Percentiles rank a stretch among this genome's conserved stretches.
Evolutionary conservation across 345 rosid genomes (phyloP).

Genomic region (Hevea brasiliensis): DNA sequence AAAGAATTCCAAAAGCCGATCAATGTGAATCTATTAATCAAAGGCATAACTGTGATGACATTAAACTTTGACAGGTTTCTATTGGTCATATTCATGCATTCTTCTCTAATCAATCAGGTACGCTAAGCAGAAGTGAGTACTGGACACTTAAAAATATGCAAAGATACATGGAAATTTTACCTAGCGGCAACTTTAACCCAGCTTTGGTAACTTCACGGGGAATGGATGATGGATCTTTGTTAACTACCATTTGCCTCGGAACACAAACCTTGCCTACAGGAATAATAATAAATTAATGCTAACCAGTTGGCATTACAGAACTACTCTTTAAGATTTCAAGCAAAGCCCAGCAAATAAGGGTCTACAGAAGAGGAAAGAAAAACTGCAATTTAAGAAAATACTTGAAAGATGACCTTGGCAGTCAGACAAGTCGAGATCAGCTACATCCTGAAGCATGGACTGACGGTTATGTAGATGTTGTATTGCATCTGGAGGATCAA

Average conservation of each 20-base stretch:
- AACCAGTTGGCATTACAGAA: conserved; percentile 14
- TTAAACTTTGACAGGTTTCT: background rate
- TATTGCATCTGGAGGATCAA: conserved; percentile 89
- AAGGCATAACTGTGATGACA: background rate
- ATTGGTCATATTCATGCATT: background rate
- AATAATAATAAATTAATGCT: conserved; percentile 10
- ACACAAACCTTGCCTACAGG: conserved; percentile 63
- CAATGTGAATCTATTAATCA: background rate
- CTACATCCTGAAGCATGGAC: conserved; percentile 85
- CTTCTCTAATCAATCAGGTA: background rate
- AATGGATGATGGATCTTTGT: conserved; percentile 58
- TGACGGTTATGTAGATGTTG: conserved; percentile 65
- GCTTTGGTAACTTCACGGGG: conserved; percentile 55
- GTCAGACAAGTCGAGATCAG: conserved; percentile 60
- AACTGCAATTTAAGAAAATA: background rate
- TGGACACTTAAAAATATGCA: background rate
- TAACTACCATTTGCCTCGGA: conserved; percentile 77
- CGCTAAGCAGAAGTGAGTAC: no score
- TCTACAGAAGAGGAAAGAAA: background rate
- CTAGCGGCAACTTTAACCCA: conserved; percentile 75
- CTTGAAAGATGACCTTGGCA: conserved; percentile 45
- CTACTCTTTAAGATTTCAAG: conserved; percentile 1
- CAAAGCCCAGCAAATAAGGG: background rate
- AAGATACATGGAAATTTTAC: conserved; percentile 34
- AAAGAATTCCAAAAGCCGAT: background rate